These are phyloP conservation scores for Crithidia thermophila DNA, from an alignment of 208 protist species.

Conservation along the genomic window DNA sequence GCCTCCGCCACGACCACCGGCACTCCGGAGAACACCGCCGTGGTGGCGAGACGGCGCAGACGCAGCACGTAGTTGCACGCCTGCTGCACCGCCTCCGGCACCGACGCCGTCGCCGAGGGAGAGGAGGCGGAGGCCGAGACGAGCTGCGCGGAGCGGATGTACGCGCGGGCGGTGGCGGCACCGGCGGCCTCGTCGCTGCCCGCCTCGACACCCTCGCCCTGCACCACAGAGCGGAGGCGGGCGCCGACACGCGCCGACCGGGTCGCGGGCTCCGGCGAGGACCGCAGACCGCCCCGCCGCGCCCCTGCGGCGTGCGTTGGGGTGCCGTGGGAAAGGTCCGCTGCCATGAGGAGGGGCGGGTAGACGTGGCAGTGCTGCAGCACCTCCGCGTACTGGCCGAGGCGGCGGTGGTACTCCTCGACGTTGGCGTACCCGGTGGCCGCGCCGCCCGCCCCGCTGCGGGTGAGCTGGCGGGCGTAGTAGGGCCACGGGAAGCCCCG, in stretches of 20 bases:
- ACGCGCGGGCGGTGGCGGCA: constrained; percentile 22
- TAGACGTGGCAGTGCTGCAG: constrained; percentile 28
- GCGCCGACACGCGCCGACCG: constrained; percentile 16
- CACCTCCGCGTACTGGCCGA: constrained; percentile 37
- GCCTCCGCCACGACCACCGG: constrained; percentile 56
- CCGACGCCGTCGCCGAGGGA: neutral
- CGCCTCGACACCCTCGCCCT: constrained; percentile 2
- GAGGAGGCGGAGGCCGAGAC: constrained; percentile 6
- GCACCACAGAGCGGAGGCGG: constrained; percentile 21
- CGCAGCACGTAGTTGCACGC: constrained; percentile 57
- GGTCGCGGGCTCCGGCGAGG: neutral
- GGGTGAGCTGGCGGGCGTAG: constrained; percentile 56
- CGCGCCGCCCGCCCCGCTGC: constrained; percentile 26
- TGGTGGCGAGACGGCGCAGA: constrained; percentile 11
- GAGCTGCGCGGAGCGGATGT: constrained; percentile 37
- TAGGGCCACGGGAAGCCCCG: constrained; percentile 65
- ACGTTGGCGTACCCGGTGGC: constrained; percentile 35
- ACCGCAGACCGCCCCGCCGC: neutral
- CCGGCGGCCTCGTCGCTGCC: constrained; percentile 14
- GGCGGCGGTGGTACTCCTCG: constrained; percentile 27
- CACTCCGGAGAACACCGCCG: constrained; percentile 24
- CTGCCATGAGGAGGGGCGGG: constrained; percentile 25
- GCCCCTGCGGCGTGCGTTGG: neutral
- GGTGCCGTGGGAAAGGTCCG: neutral
- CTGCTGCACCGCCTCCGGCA: constrained; percentile 38